Conservation (phyloP, 768 basidiomycete species). For the Lactarius pseudohatsudake region DNA sequence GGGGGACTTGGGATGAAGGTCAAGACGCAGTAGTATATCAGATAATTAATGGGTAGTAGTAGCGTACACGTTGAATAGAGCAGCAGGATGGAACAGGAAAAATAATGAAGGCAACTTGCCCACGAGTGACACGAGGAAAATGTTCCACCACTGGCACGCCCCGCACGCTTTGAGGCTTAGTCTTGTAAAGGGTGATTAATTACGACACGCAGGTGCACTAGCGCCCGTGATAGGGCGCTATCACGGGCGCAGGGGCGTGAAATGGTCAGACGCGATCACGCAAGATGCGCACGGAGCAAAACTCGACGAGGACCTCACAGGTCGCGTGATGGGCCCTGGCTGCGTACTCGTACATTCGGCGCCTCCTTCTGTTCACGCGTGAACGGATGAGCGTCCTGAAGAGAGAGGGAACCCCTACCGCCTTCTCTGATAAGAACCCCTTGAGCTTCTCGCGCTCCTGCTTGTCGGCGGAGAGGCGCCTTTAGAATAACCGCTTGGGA, state of each 20-base stretch:
- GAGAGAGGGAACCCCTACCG: slow-evolving; percentile 44
- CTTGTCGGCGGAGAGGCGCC: slow-evolving; percentile 53
- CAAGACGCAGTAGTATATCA: too few relatives aligned
- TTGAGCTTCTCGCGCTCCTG: slow-evolving; percentile 67
- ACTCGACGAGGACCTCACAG: slow-evolving; percentile 80
- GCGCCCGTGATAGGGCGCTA: slow-evolving; percentile 40
- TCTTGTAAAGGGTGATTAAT: slow-evolving; percentile 83
- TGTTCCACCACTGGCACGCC: slow-evolving; percentile 62
- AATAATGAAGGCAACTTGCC: neutral
- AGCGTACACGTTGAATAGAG: slow-evolving; percentile 6
- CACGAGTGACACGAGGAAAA: slow-evolving; percentile 51
- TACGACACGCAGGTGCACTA: slow-evolving; percentile 71
- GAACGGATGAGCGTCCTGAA: neutral
- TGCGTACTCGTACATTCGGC: slow-evolving; percentile 75
- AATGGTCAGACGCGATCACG: too few relatives aligned
- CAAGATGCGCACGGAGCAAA: too few relatives aligned
- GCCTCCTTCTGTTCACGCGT: neutral
- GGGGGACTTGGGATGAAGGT: too few relatives aligned
- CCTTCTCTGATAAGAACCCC: slow-evolving; percentile 80
- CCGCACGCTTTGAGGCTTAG: slow-evolving; percentile 74
- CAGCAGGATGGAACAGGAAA: neutral
- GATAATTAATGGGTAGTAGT: too few relatives aligned
- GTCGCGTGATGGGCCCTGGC: slow-evolving; percentile 75
- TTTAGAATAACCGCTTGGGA: slow-evolving; percentile 80
- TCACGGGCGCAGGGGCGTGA: slow-evolving; percentile 84